These are phyloP conservation scores for Paralagenidium karlingii DNA, from an alignment of 352 stramenopile species.

Conservation along the genomic window DNA sequence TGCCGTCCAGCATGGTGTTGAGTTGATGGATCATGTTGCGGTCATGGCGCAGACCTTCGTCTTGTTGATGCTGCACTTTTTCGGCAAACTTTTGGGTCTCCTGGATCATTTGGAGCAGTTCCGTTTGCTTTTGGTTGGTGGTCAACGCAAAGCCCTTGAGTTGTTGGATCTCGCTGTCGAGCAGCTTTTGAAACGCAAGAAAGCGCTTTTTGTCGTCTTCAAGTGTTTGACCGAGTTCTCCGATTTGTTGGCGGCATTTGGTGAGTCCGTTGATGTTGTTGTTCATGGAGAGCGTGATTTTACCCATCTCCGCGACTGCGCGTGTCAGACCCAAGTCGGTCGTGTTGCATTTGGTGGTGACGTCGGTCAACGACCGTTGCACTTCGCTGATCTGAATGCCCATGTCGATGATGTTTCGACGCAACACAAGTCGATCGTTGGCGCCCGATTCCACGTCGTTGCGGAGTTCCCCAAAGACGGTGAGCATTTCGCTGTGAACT, in stretches of 20 bases:
- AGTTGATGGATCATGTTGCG: slow-evolving; percentile 52
- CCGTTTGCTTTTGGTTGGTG: slow-evolving; percentile 3
- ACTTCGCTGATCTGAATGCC: slow-evolving; percentile 27
- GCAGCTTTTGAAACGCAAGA: slow-evolving; percentile 8
- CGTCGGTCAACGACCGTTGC: slow-evolving; percentile 29
- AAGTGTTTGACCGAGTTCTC: slow-evolving; percentile 15
- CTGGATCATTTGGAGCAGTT: slow-evolving; percentile 15
- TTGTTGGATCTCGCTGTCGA: slow-evolving; percentile 30
- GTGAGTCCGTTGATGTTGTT: slow-evolving; percentile 26
- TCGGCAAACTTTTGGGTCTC: slow-evolving; percentile 10
- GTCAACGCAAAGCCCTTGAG: no score
- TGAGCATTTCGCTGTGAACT: slow-evolving; percentile 25
- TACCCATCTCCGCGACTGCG: slow-evolving; percentile 30
- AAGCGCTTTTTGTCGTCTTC: slow-evolving; percentile 17
- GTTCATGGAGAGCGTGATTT: slow-evolving; percentile 22
- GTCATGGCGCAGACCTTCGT: slow-evolving; percentile 31
- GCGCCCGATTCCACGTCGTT: slow-evolving; percentile 14
- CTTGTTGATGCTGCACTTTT: slow-evolving; percentile 15
- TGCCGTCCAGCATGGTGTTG: slow-evolving; percentile 44
- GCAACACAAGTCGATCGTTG: slow-evolving; percentile 23
- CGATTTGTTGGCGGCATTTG: slow-evolving; percentile 24
- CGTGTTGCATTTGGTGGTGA: slow-evolving; percentile 22
- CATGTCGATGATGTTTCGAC: slow-evolving; percentile 16
- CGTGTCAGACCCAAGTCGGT: slow-evolving; percentile 26
- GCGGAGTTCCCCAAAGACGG: slow-evolving; percentile 12